Evolutionary conservation across 441 rosid species (phyloP).

Genomic region (Raphanus hybrid): DNA sequence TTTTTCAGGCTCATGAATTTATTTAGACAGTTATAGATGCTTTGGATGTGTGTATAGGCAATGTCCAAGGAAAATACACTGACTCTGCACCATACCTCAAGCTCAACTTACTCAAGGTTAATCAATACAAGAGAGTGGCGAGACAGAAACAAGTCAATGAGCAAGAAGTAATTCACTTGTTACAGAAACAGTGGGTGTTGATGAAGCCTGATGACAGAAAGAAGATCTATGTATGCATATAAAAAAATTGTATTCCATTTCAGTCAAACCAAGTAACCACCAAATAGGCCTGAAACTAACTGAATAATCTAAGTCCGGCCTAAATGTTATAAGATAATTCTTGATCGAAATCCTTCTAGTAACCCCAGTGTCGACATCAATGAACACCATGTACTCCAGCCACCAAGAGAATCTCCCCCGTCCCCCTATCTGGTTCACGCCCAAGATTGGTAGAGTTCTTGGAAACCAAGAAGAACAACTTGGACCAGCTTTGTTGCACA

Average conservation of each 20-base stretch:
- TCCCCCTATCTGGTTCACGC: no score
- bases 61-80: constrained; percentile 95
- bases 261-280: no score
- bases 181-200: constrained; percentile 51
- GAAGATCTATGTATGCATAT: constrained; percentile 6
- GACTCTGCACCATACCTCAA: constrained; percentile 83
- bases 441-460: no score
- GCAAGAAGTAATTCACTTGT: constrained; percentile 58
- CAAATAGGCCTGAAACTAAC: no score
- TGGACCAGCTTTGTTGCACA: no score
- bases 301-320: no score
- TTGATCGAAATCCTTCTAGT: no score
- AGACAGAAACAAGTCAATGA: constrained; percentile 64
- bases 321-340: no score
- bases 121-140: constrained; percentile 59
- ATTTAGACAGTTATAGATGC: constrained; percentile 90
- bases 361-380: no score
- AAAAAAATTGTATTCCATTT: neutral
- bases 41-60: constrained; percentile 93
- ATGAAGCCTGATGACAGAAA: constrained; percentile 50
- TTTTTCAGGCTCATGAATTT: constrained; percentile 84
- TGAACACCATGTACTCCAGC: no score
- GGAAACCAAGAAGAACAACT: no score
- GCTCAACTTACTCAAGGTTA: constrained; percentile 86
- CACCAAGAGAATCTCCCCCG: no score